Evolutionary conservation across 108 stramenopile species (phyloP), one percentile per base, ranked within the genome.

Genomic region (Hondaea fermentalgiana): DNA sequence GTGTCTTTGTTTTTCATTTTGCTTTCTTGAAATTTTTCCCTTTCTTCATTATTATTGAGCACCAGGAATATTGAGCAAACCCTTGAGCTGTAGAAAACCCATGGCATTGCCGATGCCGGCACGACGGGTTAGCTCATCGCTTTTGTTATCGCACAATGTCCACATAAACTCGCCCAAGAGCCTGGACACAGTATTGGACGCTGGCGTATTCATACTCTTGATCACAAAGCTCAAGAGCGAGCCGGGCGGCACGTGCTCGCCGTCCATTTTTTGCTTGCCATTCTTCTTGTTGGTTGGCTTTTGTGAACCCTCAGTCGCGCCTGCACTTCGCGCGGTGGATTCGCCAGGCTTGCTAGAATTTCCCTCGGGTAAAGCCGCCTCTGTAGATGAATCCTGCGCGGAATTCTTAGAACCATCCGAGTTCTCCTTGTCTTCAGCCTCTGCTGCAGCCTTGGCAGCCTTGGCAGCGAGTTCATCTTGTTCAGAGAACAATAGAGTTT

Each of bases 61-160:
- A 14, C 57, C 87, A 23, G 95, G 96, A 51, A 97, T 72, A 57
- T 91, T 90, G 17, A 94, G 93, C 69, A 95, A 89, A 19, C 96
- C 96, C 76, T 95, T 95, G 10, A 93, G 90, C 71, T 94, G 92
- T 8, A 97, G 92, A 35, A 97, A 87, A 19, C 94, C 93, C 58
- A 97, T 58, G 4, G 95, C 96, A 93, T 97, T 96, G 17, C 96
- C 96, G 87, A 97, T 91, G 12, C 96, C 96, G 12, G 93, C 92
- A 42, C 96, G 90, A 19, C 90, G 72, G 10, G 95, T 93, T 88
- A 95, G 96, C 87, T 96, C 94, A 44, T 91, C 91, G 19, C 95
- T 72, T 92, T 97, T 91, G 42, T 90, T 90, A 21, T 92, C 90
- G 91, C 96, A 96, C 42, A 97, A 88, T 6, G 91, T 95, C 95